Evolutionary conservation across 352 stramenopile species (phyloP).

Genomic region (Elongisporangium undulatum): DNA sequence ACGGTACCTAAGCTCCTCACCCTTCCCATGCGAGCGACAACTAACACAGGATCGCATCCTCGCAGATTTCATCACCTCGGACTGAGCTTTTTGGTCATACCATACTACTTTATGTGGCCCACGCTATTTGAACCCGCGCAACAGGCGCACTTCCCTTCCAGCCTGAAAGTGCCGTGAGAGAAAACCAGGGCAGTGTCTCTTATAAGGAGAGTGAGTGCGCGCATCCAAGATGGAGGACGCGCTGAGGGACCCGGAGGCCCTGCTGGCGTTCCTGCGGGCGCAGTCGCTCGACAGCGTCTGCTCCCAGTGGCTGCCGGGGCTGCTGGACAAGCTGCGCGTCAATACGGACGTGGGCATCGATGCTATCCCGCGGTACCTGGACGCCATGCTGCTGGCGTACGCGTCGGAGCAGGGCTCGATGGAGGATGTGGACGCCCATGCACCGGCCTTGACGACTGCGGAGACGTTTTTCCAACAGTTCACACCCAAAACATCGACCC

Average conservation of each 20-base stretch:
- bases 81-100: background rate
- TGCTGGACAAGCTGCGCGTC: constrained; percentile 3
- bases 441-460: constrained; percentile 28
- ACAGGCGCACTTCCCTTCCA: background rate
- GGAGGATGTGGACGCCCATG: constrained; percentile 6
- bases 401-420: constrained; percentile 9
- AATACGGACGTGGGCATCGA: constrained; percentile 19
- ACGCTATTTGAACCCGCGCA: background rate
- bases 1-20: background rate
- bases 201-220: background rate
- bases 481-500: constrained; percentile 43
- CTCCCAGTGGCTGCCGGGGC: background rate
- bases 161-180: background rate
- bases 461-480: constrained; percentile 54
- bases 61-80: no score
- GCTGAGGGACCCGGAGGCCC: constrained; percentile 4
- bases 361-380: constrained; percentile 25
- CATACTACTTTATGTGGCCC: background rate
- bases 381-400: constrained; percentile 49
- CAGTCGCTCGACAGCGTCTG: constrained; percentile 11
- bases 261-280: constrained; percentile 16
- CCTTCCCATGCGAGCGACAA: background rate
- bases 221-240: background rate
- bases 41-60: no score
- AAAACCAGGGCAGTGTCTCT: background rate